These are phyloP conservation scores for Juncus inflexus DNA, from an alignment of 176 grass and related monocot species.

Conservation along the genomic window DNA sequence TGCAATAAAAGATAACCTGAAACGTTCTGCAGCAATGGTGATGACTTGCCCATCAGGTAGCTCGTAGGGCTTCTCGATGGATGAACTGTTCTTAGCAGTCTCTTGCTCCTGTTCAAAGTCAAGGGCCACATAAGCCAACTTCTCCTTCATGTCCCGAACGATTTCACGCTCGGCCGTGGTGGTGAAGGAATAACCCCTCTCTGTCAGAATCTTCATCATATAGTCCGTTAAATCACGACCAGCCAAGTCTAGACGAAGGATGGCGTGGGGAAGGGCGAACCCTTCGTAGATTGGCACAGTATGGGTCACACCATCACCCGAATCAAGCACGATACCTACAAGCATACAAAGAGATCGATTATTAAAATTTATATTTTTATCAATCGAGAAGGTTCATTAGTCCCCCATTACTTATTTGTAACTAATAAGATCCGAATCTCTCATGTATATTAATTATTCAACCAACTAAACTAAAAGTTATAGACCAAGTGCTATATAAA, in stretches of 20 bases:
- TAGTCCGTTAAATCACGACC: slow-evolving; percentile 57
- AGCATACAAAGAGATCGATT: neutral
- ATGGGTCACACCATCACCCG: slow-evolving; percentile 80
- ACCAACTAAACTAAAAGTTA: too few relatives aligned
- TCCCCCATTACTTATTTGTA: too few relatives aligned
- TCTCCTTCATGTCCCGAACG: slow-evolving; percentile 79
- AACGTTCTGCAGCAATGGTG: slow-evolving; percentile 65
- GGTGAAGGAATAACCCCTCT: slow-evolving; percentile 68
- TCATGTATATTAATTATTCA: too few relatives aligned
- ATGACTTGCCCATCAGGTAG: slow-evolving; percentile 70
- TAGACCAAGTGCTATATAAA: too few relatives aligned
- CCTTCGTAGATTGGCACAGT: slow-evolving; percentile 75
- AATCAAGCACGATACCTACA: slow-evolving; percentile 67
- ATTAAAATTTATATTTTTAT: neutral
- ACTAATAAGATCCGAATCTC: too few relatives aligned
- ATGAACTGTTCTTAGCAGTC: slow-evolving; percentile 68
- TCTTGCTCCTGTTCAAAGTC: slow-evolving; percentile 68
- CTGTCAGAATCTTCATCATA: slow-evolving; percentile 65
- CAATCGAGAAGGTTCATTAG: neutral
- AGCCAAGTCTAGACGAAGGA: slow-evolving; percentile 70
- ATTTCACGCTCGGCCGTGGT: slow-evolving; percentile 68
- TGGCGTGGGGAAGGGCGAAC: slow-evolving; percentile 63
- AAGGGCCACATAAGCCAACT: slow-evolving; percentile 59
- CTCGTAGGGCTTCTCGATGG: slow-evolving; percentile 72
- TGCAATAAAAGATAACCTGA: slow-evolving; percentile 24